Base-by-base conservation (phyloP, 1,284 basidiomycete species). In the Peniophora sp. region DNA sequence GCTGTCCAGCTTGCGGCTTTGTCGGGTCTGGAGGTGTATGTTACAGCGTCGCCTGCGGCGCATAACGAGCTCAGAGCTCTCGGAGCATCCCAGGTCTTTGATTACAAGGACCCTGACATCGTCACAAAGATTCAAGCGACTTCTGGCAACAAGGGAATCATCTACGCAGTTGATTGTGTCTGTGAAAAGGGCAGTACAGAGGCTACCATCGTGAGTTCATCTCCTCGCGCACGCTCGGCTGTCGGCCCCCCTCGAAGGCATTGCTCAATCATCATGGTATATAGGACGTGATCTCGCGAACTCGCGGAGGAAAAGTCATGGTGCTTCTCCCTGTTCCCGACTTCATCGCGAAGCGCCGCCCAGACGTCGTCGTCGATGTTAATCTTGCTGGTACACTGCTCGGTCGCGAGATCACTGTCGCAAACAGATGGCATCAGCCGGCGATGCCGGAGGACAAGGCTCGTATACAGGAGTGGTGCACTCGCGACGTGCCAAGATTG, bases 1-100 rank as follows among this genome's bases (percentile, higher is more conserved):
- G 69, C 67, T 3, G 57, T 73, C 41, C 70, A 74, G 55, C 61
- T 74, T n/a, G 70, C 62, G 17, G 61, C 61, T 27, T 54, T 62
- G 11, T 51, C 61, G 1, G 68, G 68, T 15, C 60, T 60, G 54
- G 61, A 61, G 46, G 68, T 72, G 47, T 61, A 70, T 53, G 61
- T 62, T n/a, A 69, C 68, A 8, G 66, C 68, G 18, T 70, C 68
- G 44, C 61, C 67, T 3, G 59, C 60, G 24, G 69, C 68, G 54
- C 64, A 61, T 46, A 15, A 41, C 8, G 15, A n/a, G 5, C 8
- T 41, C n/a, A 41, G n/a, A 15, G 23, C 43, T 6, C 43, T 45
- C 23, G 43, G 43, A 8, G 43, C 43, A 22, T 14, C 18, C 8
- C 12, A 15, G 3, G 17, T 18, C 14, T 18, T 45, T 45, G 43